Evolutionary conservation across 345 rosid genomes (phyloP), one percentile per base, ranked within the genome.

Genomic region (Brassica rapa): DNA sequence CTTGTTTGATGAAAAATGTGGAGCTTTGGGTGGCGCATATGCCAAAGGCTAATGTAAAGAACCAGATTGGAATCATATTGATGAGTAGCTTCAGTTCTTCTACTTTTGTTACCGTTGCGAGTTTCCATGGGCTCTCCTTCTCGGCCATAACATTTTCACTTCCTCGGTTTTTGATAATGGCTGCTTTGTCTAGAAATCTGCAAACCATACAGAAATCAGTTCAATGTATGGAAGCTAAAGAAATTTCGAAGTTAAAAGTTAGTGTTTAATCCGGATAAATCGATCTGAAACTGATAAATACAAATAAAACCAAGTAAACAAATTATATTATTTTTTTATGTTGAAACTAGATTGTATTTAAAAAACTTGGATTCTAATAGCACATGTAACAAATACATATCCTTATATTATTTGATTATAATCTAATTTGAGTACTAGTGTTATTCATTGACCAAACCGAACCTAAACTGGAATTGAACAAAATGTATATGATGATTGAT

Each of bases 131-230:
- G 86, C 81, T 79, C 56, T 84, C 85, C 68, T 86, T 86, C 76
- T 86, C 86, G 9, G 60, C 69, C 19, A 21, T 62, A 37, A 4
- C 63, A 56, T 68, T 56, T 78, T 70, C 70, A 35, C 77, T 72
- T 68, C 86, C 27, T 77, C 67, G 37, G 77, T 81, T 64, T 86
- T 63, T 62, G 55, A 88, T 8, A 53, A 92, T 73, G 19, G 99
- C 97, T 5, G 99, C 98, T 81, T 87, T 93, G 85, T 95, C 99
- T 21, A 95, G 90, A 86, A 88, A 94, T 84, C 98, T 94, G 86
- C 56, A 80, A 83, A 53, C 39, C 55, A 0, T 15, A 5, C 16
- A 19, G 12, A 0, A 14, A 56, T 72, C 29, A 72, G 8, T 30
- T 27, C 23, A 4, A 62, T 49, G 24, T 55, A 39, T 62, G 4